These are phyloP conservation scores for Exophiala mesophila DNA, from an alignment of 2,329 filamentous ascomycete genomes.

Conservation along the genomic window DNA sequence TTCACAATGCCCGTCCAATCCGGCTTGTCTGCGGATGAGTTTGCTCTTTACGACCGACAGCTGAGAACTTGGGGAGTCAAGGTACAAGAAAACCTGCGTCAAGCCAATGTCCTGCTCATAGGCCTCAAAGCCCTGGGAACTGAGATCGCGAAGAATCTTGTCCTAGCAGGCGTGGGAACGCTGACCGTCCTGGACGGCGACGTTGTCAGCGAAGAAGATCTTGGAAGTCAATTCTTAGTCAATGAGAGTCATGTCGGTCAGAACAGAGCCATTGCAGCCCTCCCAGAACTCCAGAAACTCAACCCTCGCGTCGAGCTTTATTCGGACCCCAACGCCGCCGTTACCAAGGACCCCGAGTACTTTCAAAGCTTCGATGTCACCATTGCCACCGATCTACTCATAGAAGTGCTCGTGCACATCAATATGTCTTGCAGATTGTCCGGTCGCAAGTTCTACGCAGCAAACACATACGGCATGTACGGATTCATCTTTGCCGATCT, in stretches of 20 bases:
- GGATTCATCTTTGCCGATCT: conserved; percentile 94
- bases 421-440: conserved; percentile 81
- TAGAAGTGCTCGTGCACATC: conserved; percentile 68
- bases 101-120: conserved; percentile 82
- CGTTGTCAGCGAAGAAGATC: conserved; percentile 68
- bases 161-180: conserved; percentile 85
- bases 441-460: conserved; percentile 79
- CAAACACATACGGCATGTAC: conserved; percentile 81
- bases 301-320: conserved; percentile 82
- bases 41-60: conserved; percentile 94
- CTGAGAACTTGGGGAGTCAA: conserved; percentile 96
- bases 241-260: conserved; percentile 66
- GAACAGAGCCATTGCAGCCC: conserved; percentile 78
- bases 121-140: conserved; percentile 83
- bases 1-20: conserved; percentile 12
- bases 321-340: conserved; percentile 64
- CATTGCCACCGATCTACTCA: conserved; percentile 82
- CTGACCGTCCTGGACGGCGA: conserved; percentile 83
- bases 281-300: conserved; percentile 71
- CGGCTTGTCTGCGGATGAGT: conserved; percentile 64
- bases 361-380: conserved; percentile 77
- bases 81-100: conserved; percentile 85
- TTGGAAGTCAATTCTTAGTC: conserved; percentile 80
- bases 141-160: conserved; percentile 95
- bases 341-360: conserved; percentile 65